Base-by-base conservation (phyloP, 768 basidiomycete genomes). In the Boletus sp. region DNA sequence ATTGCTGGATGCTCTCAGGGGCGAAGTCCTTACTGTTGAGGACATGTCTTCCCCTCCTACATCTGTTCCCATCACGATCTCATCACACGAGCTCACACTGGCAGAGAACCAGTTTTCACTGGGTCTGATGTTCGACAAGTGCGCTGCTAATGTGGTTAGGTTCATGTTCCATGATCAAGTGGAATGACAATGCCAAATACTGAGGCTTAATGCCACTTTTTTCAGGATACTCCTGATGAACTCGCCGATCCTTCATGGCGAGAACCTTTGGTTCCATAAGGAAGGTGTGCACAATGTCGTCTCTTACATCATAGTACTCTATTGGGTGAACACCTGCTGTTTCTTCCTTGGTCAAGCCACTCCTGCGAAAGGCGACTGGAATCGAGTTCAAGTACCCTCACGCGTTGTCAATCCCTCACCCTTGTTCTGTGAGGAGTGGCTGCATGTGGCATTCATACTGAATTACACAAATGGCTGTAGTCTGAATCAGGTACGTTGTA, bases 291-390 rank as follows among this genome's bases (percentile, higher is more conserved):
- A 92, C 62, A 96, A 98, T 64, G 94, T 98, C 63, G 81, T 98
- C 62, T 91, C 94, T 42, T 89, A 92, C 18, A 96, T 98, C 35
- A 86, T n/a, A n/a, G n/a, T 99, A 58, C 81, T 98, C 12, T 96
- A 96, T 6, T 98, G 97, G 94, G 83, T 98, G 70, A 99, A 98
- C 72, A 92, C 95, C 44, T 95, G 95, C 86, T 92, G 96, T 54
- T 99, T 99, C 84, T 97, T 98, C 84, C 80, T 98, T 47, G 93
- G 92, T n/a, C 95, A 98, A 70, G 91, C 85, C 36, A 87, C 77
- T 98, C 28, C 79, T 93, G 64, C 89, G 92, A 73, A 96, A 96
- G 71, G 83, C 83, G 20, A 81, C 81, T 9, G 86, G 86, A 5
- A 75, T 84, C 58, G 83, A 86, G 48, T 98, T 98, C 77, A 77